A percentile compares a stretch with the other conserved stretches of the same genome.
These are phyloP conservation scores for Peniophora sp. DNA, from an alignment of 1,284 basidiomycete species.

Conservation along the genomic window DNA sequence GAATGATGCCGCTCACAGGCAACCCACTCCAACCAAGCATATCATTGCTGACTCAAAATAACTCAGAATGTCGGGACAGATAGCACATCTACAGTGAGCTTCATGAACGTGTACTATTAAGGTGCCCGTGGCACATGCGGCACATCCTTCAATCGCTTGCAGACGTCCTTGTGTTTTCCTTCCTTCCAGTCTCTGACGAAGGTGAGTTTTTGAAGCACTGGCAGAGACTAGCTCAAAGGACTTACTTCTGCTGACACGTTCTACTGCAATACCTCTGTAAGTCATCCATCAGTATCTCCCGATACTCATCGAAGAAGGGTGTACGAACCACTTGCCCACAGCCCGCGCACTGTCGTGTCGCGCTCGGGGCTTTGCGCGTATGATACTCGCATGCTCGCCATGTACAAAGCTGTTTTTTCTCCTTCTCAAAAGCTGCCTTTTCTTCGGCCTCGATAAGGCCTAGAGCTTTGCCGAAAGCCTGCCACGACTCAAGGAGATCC, in stretches of 20 bases:
- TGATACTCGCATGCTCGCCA: neutral
- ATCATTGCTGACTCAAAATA: too few relatives aligned
- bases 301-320: too few relatives aligned
- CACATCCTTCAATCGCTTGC: neutral
- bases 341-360: neutral
- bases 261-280: neutral
- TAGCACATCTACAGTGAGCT: too few relatives aligned
- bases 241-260: neutral
- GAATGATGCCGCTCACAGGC: too few relatives aligned
- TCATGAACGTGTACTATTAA: neutral
- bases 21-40: too few relatives aligned
- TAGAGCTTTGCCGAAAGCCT: too few relatives aligned
- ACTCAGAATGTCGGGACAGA: too few relatives aligned
- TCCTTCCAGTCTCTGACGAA: neutral
- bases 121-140: neutral
- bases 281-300: too few relatives aligned
- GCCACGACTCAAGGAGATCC: too few relatives aligned
- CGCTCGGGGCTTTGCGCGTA: neutral
- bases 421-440: too few relatives aligned
- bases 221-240: neutral
- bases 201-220: neutral
- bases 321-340: neutral
- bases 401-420: neutral
- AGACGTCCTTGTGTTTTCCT: neutral
- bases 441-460: too few relatives aligned